Evolutionary conservation across 1,284 basidiomycete species (phyloP).

Genomic region (Irpex sp.): DNA sequence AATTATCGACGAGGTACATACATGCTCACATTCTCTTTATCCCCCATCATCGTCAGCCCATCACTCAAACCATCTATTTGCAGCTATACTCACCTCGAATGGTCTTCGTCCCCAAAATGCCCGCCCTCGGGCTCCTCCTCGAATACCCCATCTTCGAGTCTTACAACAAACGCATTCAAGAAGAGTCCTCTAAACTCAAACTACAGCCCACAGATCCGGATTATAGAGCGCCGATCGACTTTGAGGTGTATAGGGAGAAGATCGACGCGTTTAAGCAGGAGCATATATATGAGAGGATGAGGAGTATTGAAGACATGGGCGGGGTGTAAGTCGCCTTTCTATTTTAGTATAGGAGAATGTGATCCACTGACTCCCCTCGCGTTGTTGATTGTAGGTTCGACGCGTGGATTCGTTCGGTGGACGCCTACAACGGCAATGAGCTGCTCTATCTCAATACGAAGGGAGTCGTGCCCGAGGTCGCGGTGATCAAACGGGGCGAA

Average conservation of each 20-base stretch:
- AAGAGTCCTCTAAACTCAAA: slow-evolving; percentile 59
- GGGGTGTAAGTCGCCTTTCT: slow-evolving; percentile 64
- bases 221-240: slow-evolving; percentile 68
- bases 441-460: slow-evolving; percentile 66
- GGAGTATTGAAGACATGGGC: slow-evolving; percentile 76
- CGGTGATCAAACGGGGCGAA: slow-evolving; percentile 60
- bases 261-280: slow-evolving; percentile 82
- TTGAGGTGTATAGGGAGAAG: slow-evolving; percentile 55
- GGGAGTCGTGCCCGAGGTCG: slow-evolving; percentile 65
- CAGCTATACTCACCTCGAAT: slow-evolving; percentile 72
- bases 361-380: not conserved
- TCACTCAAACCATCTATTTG: not conserved
- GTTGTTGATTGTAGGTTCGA: slow-evolving; percentile 42
- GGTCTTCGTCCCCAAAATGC: slow-evolving; percentile 94
- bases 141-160: slow-evolving; percentile 87
- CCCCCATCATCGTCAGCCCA: not conserved
- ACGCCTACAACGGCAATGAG: slow-evolving; percentile 67
- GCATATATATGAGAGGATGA: slow-evolving; percentile 83
- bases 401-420: slow-evolving; percentile 68
- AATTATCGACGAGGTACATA: slow-evolving; percentile 67
- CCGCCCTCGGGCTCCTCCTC: slow-evolving; percentile 91
- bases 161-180: slow-evolving; percentile 68
- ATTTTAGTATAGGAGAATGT: not conserved
- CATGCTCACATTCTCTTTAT: not conserved
- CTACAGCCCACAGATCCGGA: slow-evolving; percentile 47